Conservation (phyloP, 2,329 filamentous ascomycete genomes). For the Trichoderma sp. region DNA sequence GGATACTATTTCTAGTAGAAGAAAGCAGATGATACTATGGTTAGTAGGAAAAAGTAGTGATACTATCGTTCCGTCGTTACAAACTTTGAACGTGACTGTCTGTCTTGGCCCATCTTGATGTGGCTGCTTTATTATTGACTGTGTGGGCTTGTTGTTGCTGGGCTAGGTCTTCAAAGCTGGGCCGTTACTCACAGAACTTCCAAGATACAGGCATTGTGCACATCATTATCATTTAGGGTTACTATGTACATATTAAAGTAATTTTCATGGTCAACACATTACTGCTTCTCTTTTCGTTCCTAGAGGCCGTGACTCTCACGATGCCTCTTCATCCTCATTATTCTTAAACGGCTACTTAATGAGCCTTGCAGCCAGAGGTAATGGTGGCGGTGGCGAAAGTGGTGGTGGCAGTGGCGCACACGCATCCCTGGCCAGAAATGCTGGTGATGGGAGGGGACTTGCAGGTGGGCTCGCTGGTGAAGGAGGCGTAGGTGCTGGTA, state of each 20-base stretch:
- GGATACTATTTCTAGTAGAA: no score
- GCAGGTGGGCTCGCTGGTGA: constrained; percentile 43
- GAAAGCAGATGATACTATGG: no score
- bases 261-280: not conserved
- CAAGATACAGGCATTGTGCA: not conserved
- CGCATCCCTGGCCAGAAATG: constrained; percentile 39
- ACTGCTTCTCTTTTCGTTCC: not conserved
- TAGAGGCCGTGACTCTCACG: no score
- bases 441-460: constrained; percentile 44
- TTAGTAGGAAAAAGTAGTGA: no score
- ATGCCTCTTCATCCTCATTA: not conserved
- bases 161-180: not conserved
- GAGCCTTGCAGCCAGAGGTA: not conserved
- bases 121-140: not conserved
- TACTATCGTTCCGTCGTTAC: no score
- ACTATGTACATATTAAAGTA: not conserved
- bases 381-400: not conserved
- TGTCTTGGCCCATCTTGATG: not conserved
- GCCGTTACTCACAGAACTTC: not conserved
- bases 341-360: not conserved
- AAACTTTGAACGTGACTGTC: not conserved
- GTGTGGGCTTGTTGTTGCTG: not conserved
- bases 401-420: constrained; percentile 33
- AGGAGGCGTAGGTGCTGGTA: constrained; percentile 34
- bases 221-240: not conserved